Base-by-base conservation (phyloP, 176 grass and related monocot genomes). In the Cocos nucifera region DNA sequence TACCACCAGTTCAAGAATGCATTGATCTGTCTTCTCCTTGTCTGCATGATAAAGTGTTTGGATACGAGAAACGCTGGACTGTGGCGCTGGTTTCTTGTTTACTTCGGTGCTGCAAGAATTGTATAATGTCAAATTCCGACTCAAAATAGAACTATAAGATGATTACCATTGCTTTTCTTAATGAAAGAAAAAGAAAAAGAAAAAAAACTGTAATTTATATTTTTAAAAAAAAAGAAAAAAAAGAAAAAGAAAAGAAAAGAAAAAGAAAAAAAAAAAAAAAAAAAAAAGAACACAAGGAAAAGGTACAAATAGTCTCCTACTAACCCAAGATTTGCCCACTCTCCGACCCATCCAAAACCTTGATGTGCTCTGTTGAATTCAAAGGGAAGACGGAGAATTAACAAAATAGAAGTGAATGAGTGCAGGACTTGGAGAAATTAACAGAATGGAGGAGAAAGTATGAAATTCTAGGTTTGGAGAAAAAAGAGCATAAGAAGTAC, bases 291-390 rank as follows among this genome's bases (percentile, higher is more conserved):
- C 9, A 14, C 2, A 44, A 44, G 10, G 27, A 35, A 63, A 50
- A 7, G 48, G 17, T 69, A 39, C 51, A 4, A 66, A 52, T 54
- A 58, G n/a, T 56, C n/a, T 69, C n/a, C 25, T 64, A 80, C 93
- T 97, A 59, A 97, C 93, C 87, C 84, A 15, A 92, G 51, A 62
- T 83, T 97, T 51, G 93, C 93, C 93, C 93, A 97, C 52, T 97
- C 93, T 16, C 93, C 93, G 4, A 97, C 93, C 87, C 93, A 92
- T 73, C 87, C 93, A 67, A 97, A 97, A 17, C 93, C 87, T 88
- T 97, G 93, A 75, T 97, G 93, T 18, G 84, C 78, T 76, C 93
- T 97, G 84, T 51, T 25, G 20, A 76, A 63, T 54, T 51, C 52
- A 61, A 63, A 73, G 28, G 15, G 30, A 65, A 62, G 63, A 72